Evolutionary conservation across 192 early-diverging fungal species (phyloP), one percentile per base, ranked within the genome.

Genomic region (Coemansia sp.): DNA sequence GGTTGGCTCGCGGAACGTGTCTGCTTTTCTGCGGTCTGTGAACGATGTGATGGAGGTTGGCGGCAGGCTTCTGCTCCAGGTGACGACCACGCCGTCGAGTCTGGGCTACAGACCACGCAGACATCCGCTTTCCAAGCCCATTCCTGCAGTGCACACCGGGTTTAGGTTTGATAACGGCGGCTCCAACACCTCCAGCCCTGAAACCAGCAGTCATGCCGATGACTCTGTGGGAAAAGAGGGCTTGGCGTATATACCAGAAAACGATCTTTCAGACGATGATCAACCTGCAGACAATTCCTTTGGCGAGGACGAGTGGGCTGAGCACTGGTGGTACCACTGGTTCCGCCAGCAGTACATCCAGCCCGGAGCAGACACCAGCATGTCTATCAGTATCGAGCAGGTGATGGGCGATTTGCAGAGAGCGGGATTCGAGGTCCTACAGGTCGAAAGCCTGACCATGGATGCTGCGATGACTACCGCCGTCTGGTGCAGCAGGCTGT

Each of bases 241-340:
- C 32, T 25, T 12, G 22, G 5, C 54, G 19, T 22, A 37, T 10
- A n/a, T n/a, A 16, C 19, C 7, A 8, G 38, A 7, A 1, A 17
- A n/a, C 56, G 56, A 58, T 7, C n/a, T 14, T 16, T 11, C 37
- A 8, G 13, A 40, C 6, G 56, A 58, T 40, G 39, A 2, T 7
- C 56, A 58, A 20, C 13, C 12, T 40, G 37, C 7, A 13, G 56
- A 58, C 32, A 58, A 16, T 8, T 11, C 45, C 1, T 46, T 58
- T 8, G 69, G 71, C 10, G 71, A 71, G 5, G 74, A 76, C 32
- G 71, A 74, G 64, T 69, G 69, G 71, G 75, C 80, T 0, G 80
- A 84, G 67, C 69, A 71, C 62, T 80, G 77, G 74, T 79, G 78
- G 74, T 84, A 84, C 75, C 83, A 84, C 67, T 74, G 74, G 77